Evolutionary conservation across 768 basidiomycete species (phyloP).

Genomic region (Russula virescens): DNA sequence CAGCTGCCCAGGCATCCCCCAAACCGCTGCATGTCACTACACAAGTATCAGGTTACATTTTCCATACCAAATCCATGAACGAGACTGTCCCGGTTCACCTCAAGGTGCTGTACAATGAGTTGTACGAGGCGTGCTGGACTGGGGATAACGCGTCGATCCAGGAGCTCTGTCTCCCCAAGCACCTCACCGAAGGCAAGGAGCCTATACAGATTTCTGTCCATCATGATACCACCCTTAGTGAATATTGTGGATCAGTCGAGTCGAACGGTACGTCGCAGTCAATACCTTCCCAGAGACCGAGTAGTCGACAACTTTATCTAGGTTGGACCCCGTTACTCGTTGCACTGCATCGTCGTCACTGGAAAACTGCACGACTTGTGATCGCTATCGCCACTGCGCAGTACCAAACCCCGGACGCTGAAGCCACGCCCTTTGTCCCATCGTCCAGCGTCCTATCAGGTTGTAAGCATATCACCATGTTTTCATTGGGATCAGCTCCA

Average conservation of each 20-base stretch:
- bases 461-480: slow-evolving; percentile 27
- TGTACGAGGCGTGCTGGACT: slow-evolving; percentile 50
- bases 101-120: slow-evolving; percentile 42
- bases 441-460: neutral
- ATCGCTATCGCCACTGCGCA: slow-evolving; percentile 52
- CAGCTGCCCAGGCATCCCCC: neutral
- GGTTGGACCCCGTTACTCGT: slow-evolving; percentile 47
- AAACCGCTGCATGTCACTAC: neutral
- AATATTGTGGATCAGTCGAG: neutral
- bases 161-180: slow-evolving; percentile 46
- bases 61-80: slow-evolving; percentile 15
- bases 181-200: slow-evolving; percentile 25
- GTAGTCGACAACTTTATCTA: slow-evolving; percentile 22
- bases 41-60: slow-evolving; percentile 28
- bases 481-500: neutral
- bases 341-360: slow-evolving; percentile 44
- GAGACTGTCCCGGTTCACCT: slow-evolving; percentile 32
- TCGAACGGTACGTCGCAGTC: neutral
- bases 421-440: slow-evolving; percentile 32
- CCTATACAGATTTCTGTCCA: slow-evolving; percentile 44
- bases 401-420: slow-evolving; percentile 36
- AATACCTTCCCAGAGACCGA: neutral
- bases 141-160: slow-evolving; percentile 49
- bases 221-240: slow-evolving; percentile 14
- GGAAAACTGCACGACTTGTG: slow-evolving; percentile 56